Percentiles rank a stretch among this genome's conserved stretches.
Evolutionary conservation across 345 rosid genomes (phyloP).

Genomic region (Lepidium aucheri): DNA sequence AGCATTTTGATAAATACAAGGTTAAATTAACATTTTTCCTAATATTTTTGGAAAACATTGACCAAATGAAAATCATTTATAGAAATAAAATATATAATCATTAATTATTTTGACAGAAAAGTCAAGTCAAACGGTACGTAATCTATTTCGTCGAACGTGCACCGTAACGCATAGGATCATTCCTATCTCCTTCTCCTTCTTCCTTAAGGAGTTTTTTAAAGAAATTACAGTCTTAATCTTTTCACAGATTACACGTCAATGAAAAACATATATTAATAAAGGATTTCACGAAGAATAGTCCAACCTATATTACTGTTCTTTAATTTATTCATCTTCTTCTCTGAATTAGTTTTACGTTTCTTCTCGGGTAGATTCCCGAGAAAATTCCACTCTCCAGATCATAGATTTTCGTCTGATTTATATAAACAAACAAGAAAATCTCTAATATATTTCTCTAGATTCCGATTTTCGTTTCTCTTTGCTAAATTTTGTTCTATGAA

Average conservation of each 20-base stretch:
- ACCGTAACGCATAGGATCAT: background rate
- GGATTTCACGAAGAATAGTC: background rate
- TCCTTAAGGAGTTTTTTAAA: background rate
- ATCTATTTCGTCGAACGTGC: background rate
- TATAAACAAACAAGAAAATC: background rate
- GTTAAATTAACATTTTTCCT: no score
- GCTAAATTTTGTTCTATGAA: slow-evolving; percentile 1
- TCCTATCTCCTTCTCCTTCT: background rate
- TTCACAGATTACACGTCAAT: background rate
- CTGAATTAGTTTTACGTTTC: slow-evolving; percentile 9
- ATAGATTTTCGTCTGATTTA: background rate
- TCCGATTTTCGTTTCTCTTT: background rate
- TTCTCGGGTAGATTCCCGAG: slow-evolving; percentile 8
- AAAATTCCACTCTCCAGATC: slow-evolving; percentile 2
- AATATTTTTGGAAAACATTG: no score
- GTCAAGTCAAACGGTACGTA: background rate
- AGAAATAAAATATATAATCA: no score
- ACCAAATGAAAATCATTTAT: no score
- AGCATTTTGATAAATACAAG: no score
- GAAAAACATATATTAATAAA: background rate
- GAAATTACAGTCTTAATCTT: background rate
- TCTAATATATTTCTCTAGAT: background rate
- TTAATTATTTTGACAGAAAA: background rate
- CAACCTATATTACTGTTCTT: background rate
- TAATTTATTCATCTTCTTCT: background rate